Evolutionary conservation across 352 stramenopile genomes (phyloP), one percentile per base, ranked within the genome.

Genomic region (Globisporangium acanthophoron): DNA sequence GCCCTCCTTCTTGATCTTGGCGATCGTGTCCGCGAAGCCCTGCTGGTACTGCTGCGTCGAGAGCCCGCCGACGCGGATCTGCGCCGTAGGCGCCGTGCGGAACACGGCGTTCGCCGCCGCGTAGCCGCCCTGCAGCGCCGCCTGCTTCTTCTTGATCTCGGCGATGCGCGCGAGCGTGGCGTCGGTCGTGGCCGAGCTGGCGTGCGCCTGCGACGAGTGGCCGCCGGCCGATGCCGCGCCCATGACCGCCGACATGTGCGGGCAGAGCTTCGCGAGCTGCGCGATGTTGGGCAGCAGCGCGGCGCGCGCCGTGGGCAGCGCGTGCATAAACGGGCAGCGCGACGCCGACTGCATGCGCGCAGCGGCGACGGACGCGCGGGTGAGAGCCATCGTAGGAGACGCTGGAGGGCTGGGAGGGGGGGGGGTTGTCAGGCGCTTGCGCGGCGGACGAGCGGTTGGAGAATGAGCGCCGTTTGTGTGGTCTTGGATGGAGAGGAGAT

Each of bases 201-300:
- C 57, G 60, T 89, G 80, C 53, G 80, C 78, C 65, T 91, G 80
- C 41, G 78, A 87, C 63, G 63, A 70, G 50, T 64, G 63, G 56
- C 74, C 73, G 35, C 77, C 76, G 0, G 67, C 71, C 13, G 70
- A 64, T 5, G 74, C 77, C 24, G 76, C 73, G 59, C 72, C 75
- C 82, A 94, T 92, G 53, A 91, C 60, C 20, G 71, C 76, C 56
- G 80, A 90, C 85, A 94, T 92, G 79, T 94, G 85, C 59, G 85
- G 85, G 47, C 85, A 94, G 49, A 94, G 74, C 65, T 91, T 90
- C 24, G 81, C 83, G 44, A 94, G 64, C 71, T 92, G 81, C 56
- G 82, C 72, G 68, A 92, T 92, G 71, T 94, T 94, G 56, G 85
- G 85, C 56, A 94, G 69, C 52, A 94, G 59, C 16, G 85, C 85